A percentile compares a stretch with the other conserved stretches of the same genome.
Evolutionary conservation across 1,284 basidiomycete species (phyloP).

Genomic region (Phylloporus sp.): DNA sequence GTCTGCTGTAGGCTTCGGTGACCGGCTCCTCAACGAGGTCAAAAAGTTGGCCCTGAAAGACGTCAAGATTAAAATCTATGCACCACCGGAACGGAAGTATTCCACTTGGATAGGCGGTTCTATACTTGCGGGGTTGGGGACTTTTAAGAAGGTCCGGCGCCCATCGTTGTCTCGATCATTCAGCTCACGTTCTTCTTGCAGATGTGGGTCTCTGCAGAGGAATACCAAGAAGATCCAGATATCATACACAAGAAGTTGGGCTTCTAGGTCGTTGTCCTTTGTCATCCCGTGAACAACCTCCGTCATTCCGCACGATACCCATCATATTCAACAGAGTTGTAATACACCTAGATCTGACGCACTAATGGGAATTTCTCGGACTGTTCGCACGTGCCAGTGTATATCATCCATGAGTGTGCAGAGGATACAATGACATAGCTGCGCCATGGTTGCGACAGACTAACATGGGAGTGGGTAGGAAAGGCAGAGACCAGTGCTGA

Average conservation of each 20-base stretch:
- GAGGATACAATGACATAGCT: slow-evolving; percentile 42
- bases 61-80: slow-evolving; percentile 99
- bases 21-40: slow-evolving; percentile 92
- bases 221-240: slow-evolving; percentile 99
- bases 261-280: slow-evolving; percentile 49
- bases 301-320: slow-evolving; percentile 36
- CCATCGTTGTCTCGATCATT: slow-evolving; percentile 3
- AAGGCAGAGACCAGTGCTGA: slow-evolving; percentile 26
- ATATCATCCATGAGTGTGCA: slow-evolving; percentile 47
- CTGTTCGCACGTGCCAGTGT: slow-evolving; percentile 46
- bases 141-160: slow-evolving; percentile 89
- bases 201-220: slow-evolving; percentile 99
- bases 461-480: slow-evolving; percentile 44
- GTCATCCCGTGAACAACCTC: slow-evolving; percentile 6
- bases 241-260: slow-evolving; percentile 94
- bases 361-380: slow-evolving; percentile 37
- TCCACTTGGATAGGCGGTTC: slow-evolving; percentile 99
- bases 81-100: slow-evolving; percentile 99
- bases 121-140: slow-evolving; percentile 92
- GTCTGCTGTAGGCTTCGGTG: slow-evolving; percentile 81
- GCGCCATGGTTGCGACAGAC: slow-evolving; percentile 38
- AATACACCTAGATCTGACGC: slow-evolving; percentile 36
- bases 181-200: slow-evolving; percentile 37
- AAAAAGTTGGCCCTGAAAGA: slow-evolving; percentile 98
- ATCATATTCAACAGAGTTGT: slow-evolving; percentile 33